Conservation (phyloP, 1,139 yeast genomes). For the Citeromyces hawaiiensis region DNA sequence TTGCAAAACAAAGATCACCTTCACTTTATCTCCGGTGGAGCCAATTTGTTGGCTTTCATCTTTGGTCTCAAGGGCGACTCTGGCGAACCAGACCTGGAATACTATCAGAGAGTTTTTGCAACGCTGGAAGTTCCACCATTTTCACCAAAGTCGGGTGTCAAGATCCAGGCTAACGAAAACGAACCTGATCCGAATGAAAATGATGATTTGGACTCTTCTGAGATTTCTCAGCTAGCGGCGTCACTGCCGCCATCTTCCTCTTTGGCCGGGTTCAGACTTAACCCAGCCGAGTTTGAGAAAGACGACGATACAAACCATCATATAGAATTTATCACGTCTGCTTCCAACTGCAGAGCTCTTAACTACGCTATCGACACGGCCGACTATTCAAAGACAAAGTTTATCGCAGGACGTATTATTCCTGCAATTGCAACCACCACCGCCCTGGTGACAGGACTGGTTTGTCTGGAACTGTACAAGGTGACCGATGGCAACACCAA, state of each 20-base stretch:
- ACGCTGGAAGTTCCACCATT: slow-evolving; percentile 52
- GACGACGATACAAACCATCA: slow-evolving; percentile 96
- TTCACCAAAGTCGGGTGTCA: slow-evolving; percentile 60
- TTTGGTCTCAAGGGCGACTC: slow-evolving; percentile 68
- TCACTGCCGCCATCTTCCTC: slow-evolving; percentile 82
- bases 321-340: slow-evolving; percentile 93
- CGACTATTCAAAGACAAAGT: slow-evolving; percentile 64
- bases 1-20: slow-evolving; percentile 64
- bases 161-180: slow-evolving; percentile 78
- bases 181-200: slow-evolving; percentile 75
- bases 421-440: slow-evolving; percentile 99
- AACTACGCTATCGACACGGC: slow-evolving; percentile 79
- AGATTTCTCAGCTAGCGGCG: slow-evolving; percentile 48
- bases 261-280: slow-evolving; percentile 76
- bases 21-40: slow-evolving; percentile 78
- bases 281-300: slow-evolving; percentile 88
- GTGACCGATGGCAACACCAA: slow-evolving; percentile 63
- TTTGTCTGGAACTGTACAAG: slow-evolving; percentile 83
- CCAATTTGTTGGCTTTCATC: slow-evolving; percentile 80
- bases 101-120: slow-evolving; percentile 33
- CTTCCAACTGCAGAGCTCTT: slow-evolving; percentile 89
- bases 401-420: slow-evolving; percentile 86
- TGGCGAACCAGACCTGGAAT: slow-evolving; percentile 27
- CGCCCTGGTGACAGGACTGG: slow-evolving; percentile 89
- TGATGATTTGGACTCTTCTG: slow-evolving; percentile 41